These are phyloP conservation scores for Cladochytrium replicatum DNA, from an alignment of 192 early-diverging fungal species.

Conservation along the genomic window DNA sequence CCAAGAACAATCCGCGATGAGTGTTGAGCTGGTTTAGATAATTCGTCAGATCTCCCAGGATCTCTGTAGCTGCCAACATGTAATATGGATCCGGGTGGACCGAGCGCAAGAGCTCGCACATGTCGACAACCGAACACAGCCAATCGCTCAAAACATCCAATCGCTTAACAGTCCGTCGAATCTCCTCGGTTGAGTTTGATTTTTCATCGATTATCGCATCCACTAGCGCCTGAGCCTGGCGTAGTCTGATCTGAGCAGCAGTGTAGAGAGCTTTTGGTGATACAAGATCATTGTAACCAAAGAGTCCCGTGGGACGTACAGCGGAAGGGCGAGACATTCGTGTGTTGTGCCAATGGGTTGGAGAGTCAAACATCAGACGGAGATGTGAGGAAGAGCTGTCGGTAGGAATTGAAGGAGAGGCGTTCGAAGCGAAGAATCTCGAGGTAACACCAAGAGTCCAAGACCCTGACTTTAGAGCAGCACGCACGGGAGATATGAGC, in stretches of 20 bases:
- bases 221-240: conserved; percentile 1
- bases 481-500: too few relatives aligned
- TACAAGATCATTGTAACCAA: conserved; percentile 5
- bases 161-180: conserved; percentile 69
- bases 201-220: neutral
- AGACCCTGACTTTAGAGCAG: too few relatives aligned
- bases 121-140: conserved; percentile 85
- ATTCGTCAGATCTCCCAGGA: conserved; percentile 61
- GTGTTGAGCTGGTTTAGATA: conserved; percentile 94
- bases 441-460: too few relatives aligned
- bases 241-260: neutral
- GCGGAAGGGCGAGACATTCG: neutral
- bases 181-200: conserved; percentile 31
- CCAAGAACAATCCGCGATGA: conserved; percentile 70
- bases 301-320: conserved; percentile 3
- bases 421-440: too few relatives aligned
- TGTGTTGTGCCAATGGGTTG: neutral
- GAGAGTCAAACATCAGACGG: too few relatives aligned
- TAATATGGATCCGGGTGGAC: conserved; percentile 71
- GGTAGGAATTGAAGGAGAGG: too few relatives aligned
- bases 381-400: too few relatives aligned
- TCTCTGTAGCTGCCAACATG: conserved; percentile 64
- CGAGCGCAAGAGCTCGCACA: conserved; percentile 83
- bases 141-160: conserved; percentile 82
- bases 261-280: conserved; percentile 1